Conservation (phyloP, 2,329 filamentous ascomycete species). For the Fusarium palustre region DNA sequence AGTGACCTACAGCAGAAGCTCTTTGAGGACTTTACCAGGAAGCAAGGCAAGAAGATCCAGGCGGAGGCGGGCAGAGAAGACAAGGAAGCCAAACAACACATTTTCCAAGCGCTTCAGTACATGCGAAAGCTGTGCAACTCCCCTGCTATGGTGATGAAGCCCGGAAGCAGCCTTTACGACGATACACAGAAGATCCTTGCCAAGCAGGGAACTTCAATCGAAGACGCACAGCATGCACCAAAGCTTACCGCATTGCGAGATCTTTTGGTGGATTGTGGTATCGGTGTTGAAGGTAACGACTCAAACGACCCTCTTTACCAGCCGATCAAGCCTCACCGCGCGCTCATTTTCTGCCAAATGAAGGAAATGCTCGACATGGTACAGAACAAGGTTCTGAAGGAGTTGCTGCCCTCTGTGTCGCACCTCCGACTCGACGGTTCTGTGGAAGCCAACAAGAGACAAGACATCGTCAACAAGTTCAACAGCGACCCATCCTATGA, state of each 20-base stretch:
- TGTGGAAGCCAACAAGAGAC: slow-evolving; percentile 91
- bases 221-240: slow-evolving; percentile 88
- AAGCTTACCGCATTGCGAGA: slow-evolving; percentile 93
- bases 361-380: slow-evolving; percentile 99
- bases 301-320: slow-evolving; percentile 71
- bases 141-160: slow-evolving; percentile 94
- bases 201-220: slow-evolving; percentile 82
- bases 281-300: slow-evolving; percentile 79
- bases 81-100: slow-evolving; percentile 96
- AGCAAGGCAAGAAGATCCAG: slow-evolving; percentile 88
- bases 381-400: slow-evolving; percentile 89
- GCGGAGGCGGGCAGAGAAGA: slow-evolving; percentile 86
- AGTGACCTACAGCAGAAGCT: slow-evolving; percentile 94
- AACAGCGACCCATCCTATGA: slow-evolving; percentile 98
- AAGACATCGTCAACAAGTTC: slow-evolving; percentile 99
- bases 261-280: slow-evolving; percentile 97
- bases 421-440: slow-evolving; percentile 94
- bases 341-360: slow-evolving; percentile 98
- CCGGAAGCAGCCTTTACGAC: slow-evolving; percentile 89
- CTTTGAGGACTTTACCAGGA: slow-evolving; percentile 96
- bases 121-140: slow-evolving; percentile 99
- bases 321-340: slow-evolving; percentile 95
- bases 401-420: slow-evolving; percentile 90
- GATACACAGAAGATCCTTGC: slow-evolving; percentile 85
- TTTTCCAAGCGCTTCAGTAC: slow-evolving; percentile 98